Evolutionary conservation across 306 rosid genomes (phyloP), one percentile per base, ranked within the genome.

Genomic region (Cicer judaicum): DNA sequence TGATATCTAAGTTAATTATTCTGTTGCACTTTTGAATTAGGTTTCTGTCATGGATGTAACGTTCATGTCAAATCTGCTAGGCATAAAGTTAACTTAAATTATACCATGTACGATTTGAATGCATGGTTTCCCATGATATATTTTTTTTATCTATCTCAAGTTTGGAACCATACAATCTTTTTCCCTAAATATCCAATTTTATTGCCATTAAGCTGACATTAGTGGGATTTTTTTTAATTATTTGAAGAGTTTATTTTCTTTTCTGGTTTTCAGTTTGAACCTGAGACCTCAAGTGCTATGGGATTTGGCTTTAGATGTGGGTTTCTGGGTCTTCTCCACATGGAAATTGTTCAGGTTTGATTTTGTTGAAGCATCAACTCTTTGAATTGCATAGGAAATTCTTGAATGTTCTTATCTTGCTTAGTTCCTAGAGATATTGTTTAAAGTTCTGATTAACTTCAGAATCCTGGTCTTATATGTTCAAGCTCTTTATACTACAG

Each of bases 241-340:
- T 74, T 55, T 21, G 10, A 73, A 71, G 53, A 73, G 50, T 67
- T 49, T 3, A 40, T 54, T 68, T 80, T 62, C 60, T 68, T 60
- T 76, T 78, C 71, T 76, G 56, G 9, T 79, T 55, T 65, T 42
- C 89, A 91, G 97, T 93, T 91, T 86, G 98, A 93, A 83, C 98
- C 98, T 4, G 97, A 93, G 87, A 84, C 91, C 67, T 93, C 97
- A 1, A 91, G 89, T 76, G 98, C 98, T 76, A 93, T 93, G 97
- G 98, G 98, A 63, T 93, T 93, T 83, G 98, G 98, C 84, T 93
- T 93, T 85, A 84, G 97, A 68, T 93, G 98, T 87, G 98, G 98
- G 53, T 88, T 88, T 78, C 80, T 93, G 80, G 97, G 98, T 74
- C 98, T 93, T 84, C 89, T 93, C 62, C 98, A 89, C 73, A 93